A percentile compares a stretch with the other conserved stretches of the same genome.
Conservation (phyloP, 2,329 filamentous ascomycete species). For the Xylaria sp. region DNA sequence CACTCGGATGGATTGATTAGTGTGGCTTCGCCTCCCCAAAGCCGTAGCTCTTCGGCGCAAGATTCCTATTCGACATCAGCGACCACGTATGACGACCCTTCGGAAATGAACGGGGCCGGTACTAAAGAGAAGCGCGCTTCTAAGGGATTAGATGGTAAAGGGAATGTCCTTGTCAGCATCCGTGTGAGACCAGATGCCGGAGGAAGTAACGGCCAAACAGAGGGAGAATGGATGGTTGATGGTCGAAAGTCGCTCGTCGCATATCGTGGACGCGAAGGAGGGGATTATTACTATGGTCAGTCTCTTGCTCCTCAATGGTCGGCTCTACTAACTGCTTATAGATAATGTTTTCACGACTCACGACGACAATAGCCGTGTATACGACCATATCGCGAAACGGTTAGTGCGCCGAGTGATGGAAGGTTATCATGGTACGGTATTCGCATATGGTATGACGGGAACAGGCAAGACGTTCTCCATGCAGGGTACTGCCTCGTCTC, state of each 20-base stretch:
- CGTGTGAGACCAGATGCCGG: constrained; percentile 85
- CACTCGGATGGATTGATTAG: constrained; percentile 81
- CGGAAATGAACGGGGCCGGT: constrained; percentile 60
- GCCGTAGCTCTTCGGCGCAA: constrained; percentile 89
- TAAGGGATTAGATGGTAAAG: constrained; percentile 76
- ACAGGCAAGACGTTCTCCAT: constrained; percentile 99
- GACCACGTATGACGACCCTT: constrained; percentile 85
- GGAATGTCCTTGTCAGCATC: constrained; percentile 95
- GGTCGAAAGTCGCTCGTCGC: constrained; percentile 82
- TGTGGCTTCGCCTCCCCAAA: constrained; percentile 84
- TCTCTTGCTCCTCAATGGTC: constrained; percentile 29
- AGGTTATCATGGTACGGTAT: constrained; percentile 97
- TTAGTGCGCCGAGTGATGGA: constrained; percentile 98
- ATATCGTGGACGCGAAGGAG: constrained; percentile 88
- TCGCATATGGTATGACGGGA: constrained; percentile 98
- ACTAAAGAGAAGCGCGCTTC: constrained; percentile 60
- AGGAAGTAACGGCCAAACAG: constrained; percentile 67
- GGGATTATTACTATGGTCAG: constrained; percentile 91
- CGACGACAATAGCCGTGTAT: constrained; percentile 94
- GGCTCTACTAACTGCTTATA: constrained; percentile 50
- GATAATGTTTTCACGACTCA: constrained; percentile 97
- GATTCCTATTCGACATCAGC: constrained; percentile 92
- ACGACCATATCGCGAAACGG: constrained; percentile 92
- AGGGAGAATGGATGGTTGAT: constrained; percentile 93
- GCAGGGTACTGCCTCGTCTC: constrained; percentile 95